phyloP scores from a whole-genome alignment of 164 flowering plant species.

The Echeveria elegans region DNA sequence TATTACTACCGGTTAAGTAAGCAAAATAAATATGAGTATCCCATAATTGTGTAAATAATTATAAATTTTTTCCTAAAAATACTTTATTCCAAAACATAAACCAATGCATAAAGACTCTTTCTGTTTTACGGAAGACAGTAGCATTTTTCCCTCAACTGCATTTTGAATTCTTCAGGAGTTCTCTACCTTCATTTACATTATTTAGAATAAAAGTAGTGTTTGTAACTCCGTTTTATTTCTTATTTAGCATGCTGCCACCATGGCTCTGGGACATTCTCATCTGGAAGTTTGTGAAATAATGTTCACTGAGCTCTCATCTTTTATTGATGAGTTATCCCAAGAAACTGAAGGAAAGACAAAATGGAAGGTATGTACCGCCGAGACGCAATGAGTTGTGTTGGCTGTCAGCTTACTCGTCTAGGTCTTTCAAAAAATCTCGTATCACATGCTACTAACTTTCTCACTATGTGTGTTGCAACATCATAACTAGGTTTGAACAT shows the following conservation, averaged over 20 bases:
- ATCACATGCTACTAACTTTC: neutral
- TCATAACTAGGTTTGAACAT: neutral
- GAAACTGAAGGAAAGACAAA: conserved; percentile 95
- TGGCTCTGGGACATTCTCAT: conserved; percentile 97
- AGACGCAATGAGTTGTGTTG: neutral
- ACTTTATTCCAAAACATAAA: neutral
- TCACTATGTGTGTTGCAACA: neutral
- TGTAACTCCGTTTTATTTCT: conserved; percentile 6
- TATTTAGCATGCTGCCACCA: conserved; percentile 81
- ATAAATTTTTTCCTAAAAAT: too few relatives aligned
- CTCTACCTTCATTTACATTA: neutral
- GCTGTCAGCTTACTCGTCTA: neutral
- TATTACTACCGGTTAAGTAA: neutral
- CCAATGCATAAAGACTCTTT: neutral
- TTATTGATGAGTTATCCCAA: conserved; percentile 71
- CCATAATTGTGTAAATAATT: neutral
- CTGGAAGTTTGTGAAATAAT: conserved; percentile 86
- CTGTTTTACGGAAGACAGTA: neutral
- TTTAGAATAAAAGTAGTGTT: neutral
- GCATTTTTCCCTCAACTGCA: neutral
- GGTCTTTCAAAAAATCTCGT: neutral
- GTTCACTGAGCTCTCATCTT: conserved; percentile 83
- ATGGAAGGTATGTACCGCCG: conserved; percentile 73
- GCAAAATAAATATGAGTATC: neutral
- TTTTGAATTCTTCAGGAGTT: neutral